Conservation (phyloP, 1,284 basidiomycete species). For the Sphaerobolus stellatus region DNA sequence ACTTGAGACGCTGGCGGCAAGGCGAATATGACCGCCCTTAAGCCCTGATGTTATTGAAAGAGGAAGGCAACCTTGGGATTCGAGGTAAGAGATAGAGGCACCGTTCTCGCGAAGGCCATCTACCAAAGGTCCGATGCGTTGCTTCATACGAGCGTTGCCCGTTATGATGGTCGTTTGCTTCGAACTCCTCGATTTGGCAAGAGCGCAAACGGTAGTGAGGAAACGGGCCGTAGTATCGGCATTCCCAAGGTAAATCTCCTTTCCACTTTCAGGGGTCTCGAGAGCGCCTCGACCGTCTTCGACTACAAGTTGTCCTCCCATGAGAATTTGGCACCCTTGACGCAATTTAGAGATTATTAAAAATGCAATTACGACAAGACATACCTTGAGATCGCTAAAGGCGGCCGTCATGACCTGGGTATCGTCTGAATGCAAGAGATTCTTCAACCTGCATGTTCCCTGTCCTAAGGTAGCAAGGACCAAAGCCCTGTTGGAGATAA, state of each 20-base stretch:
- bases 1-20: conserved; percentile 92
- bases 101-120: conserved; percentile 87
- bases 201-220: conserved; percentile 92
- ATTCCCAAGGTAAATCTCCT: conserved; percentile 94
- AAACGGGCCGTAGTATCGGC: conserved; percentile 98
- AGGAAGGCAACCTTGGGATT: conserved; percentile 84
- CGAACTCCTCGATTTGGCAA: conserved; percentile 67
- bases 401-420: conserved; percentile 99
- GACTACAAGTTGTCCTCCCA: conserved; percentile 97
- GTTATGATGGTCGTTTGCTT: conserved; percentile 72
- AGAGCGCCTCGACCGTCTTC: conserved; percentile 83
- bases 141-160: conserved; percentile 98
- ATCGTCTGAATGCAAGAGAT: conserved; percentile 95
- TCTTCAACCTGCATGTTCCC: conserved; percentile 87
- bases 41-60: conserved; percentile 78
- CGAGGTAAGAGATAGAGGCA: conserved; percentile 75
- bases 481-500: conserved; percentile 93
- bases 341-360: conserved; percentile 11
- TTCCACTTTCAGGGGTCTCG: conserved; percentile 72
- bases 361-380: conserved; percentile 18
- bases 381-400: conserved; percentile 80
- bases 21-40: conserved; percentile 82
- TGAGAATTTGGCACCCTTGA: conserved; percentile 78
- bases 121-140: conserved; percentile 97
- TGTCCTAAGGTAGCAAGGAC: conserved; percentile 90